phyloP scores from a whole-genome alignment of 306 rosid species.

The Prunus persica region Prunus_persica_NCBIv2 NC_034009.1:38719001-38719500 shows the following conservation, averaged over 20 bases:
- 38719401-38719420: slow-evolving; percentile 99
- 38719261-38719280: slow-evolving; percentile 92
- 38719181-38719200: slow-evolving; percentile 25
- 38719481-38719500: slow-evolving; percentile 82
- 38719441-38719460: slow-evolving; percentile 72
- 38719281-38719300: slow-evolving; percentile 90
- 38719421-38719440: slow-evolving; percentile 82
- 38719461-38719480: slow-evolving; percentile 92
- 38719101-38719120: slow-evolving; percentile 39
- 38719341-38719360: slow-evolving; percentile 90
- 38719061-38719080: neutral
- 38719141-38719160: neutral
- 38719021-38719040: neutral
- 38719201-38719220: slow-evolving; percentile 17
- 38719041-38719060: too few relatives aligned
- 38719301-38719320: slow-evolving; percentile 95
- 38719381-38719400: slow-evolving; percentile 77
- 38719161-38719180: slow-evolving; percentile 10
- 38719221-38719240: slow-evolving; percentile 73
- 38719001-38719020: neutral
- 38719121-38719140: slow-evolving; percentile 9
- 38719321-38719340: slow-evolving; percentile 77
- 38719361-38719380: slow-evolving; percentile 86
- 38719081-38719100: slow-evolving; percentile 44
- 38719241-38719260: slow-evolving; percentile 86